Conservation (phyloP, 106 monocot species). For the Narthecium ossifragum region DNA sequence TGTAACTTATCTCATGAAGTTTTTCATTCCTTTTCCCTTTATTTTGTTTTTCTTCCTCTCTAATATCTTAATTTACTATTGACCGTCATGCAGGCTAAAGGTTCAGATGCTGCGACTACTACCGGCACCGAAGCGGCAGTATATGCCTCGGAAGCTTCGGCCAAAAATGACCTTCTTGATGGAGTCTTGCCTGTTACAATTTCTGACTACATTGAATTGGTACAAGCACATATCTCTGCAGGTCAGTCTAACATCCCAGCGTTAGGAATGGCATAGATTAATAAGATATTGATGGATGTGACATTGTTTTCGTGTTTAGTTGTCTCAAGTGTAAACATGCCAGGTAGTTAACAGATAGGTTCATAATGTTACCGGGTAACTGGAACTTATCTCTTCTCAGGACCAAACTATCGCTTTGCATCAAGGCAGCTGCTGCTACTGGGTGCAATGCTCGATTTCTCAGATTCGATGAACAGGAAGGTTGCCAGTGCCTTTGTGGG, state of each 20-base stretch:
- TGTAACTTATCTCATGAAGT: too few species aligned
- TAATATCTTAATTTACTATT: too few species aligned
- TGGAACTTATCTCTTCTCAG: constrained; percentile 31
- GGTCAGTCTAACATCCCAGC: constrained; percentile 32
- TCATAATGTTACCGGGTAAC: too few species aligned
- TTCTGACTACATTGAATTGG: constrained; percentile 76
- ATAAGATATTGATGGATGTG: too few species aligned
- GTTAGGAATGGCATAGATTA: too few species aligned
- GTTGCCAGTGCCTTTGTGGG: constrained; percentile 67
- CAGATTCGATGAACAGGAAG: constrained; percentile 74
- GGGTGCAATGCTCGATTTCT: constrained; percentile 84
- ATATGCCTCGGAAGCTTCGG: constrained; percentile 91
- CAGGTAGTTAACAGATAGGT: too few species aligned
- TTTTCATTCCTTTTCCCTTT: too few species aligned
- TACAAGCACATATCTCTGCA: constrained; percentile 81
- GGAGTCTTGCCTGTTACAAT: constrained; percentile 67
- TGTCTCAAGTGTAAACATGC: neutral
- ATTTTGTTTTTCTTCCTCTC: too few species aligned
- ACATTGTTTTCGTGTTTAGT: neutral
- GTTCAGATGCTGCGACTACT: constrained; percentile 81
- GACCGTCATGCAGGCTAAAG: constrained; percentile 72
- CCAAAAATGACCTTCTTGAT: constrained; percentile 80
- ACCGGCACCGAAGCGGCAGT: constrained; percentile 88
- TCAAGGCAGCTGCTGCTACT: constrained; percentile 80
- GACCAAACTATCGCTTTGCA: constrained; percentile 71